A percentile compares a stretch with the other conserved stretches of the same genome.
These are phyloP conservation scores for Geotrichum restrictum DNA, from an alignment of 1,139 yeast species.

Conservation along the genomic window DNA sequence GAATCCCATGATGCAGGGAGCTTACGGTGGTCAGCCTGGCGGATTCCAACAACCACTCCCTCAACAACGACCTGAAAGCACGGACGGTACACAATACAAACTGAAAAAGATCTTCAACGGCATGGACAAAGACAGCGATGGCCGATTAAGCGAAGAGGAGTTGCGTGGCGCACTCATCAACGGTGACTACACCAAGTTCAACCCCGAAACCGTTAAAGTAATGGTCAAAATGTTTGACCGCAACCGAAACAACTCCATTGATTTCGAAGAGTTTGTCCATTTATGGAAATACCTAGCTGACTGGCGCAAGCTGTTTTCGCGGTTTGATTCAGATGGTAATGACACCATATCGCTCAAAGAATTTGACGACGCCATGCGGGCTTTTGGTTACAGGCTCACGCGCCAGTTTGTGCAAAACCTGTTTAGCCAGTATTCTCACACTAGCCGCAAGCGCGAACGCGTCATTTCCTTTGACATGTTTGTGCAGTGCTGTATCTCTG, in stretches of 20 bases:
- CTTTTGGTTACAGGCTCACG: conserved; percentile 65
- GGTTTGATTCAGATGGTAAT: conserved; percentile 58
- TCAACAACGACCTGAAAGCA: conserved; percentile 19
- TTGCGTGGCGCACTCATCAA: conserved; percentile 60
- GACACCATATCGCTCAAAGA: conserved; percentile 66
- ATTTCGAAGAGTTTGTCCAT: conserved; percentile 65
- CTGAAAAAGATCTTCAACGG: conserved; percentile 31
- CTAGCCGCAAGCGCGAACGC: conserved; percentile 45
- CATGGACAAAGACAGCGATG: conserved; percentile 41
- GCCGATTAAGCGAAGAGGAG: conserved; percentile 56
- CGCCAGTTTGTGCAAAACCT: conserved; percentile 59
- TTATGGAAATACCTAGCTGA: conserved; percentile 71
- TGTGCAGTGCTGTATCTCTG: conserved; percentile 73
- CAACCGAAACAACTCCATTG: conserved; percentile 47
- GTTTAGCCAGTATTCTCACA: conserved; percentile 55
- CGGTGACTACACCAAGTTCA: conserved; percentile 58
- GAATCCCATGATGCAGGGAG: not conserved
- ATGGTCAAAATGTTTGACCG: conserved; percentile 65
- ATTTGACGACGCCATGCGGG: conserved; percentile 61
- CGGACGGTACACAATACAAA: conserved; percentile 24
- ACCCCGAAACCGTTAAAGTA: conserved; percentile 56
- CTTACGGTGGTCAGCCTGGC: conserved; percentile 1
- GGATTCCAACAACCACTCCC: conserved; percentile 9
- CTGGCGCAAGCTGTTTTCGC: conserved; percentile 62
- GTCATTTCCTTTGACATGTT: conserved; percentile 76